phyloP scores from a whole-genome alignment of 2,329 filamentous ascomycete genomes.

The Colletotrichum agaves region DNA sequence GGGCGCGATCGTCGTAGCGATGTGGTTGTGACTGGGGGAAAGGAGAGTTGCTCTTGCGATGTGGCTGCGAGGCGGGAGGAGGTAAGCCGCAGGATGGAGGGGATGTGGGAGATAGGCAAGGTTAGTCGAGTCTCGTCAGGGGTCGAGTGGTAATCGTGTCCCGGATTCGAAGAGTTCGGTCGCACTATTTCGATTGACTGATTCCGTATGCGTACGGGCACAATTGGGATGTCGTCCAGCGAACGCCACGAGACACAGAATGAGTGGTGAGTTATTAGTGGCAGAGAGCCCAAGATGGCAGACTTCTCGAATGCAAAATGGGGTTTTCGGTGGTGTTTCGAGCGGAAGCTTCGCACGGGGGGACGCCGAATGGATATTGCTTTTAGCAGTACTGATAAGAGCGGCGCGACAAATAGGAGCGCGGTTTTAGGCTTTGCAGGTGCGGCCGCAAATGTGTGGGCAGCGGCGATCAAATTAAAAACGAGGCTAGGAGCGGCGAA shows the following conservation, averaged over 20 bases:
- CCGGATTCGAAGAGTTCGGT: conserved; percentile 15
- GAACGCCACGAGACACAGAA: conserved; percentile 32
- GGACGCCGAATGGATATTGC: conserved; percentile 24
- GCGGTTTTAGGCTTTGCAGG: conserved; percentile 35
- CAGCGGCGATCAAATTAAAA: conserved; percentile 36
- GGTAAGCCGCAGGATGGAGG: conserved; percentile 14
- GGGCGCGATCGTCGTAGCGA: not conserved
- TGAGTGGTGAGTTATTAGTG: conserved; percentile 1
- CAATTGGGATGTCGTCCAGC: conserved; percentile 35
- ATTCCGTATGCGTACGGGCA: conserved; percentile 11
- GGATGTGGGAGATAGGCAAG: conserved; percentile 11
- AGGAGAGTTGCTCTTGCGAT: conserved; percentile 24
- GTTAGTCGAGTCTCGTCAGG: conserved; percentile 4
- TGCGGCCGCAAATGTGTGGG: conserved; percentile 36
- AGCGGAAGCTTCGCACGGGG: conserved; percentile 33
- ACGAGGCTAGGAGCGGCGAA: conserved; percentile 32
- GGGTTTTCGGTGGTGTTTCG: conserved; percentile 36
- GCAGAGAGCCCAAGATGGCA: conserved; percentile 29
- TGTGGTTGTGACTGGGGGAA: conserved; percentile 12
- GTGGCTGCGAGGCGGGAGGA: conserved; percentile 23
- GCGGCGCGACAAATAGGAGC: conserved; percentile 28
- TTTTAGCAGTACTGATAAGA: conserved; percentile 32
- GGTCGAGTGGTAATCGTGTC: conserved; percentile 14
- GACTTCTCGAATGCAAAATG: conserved; percentile 34
- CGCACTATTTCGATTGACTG: conserved; percentile 1